A percentile compares a stretch with the other conserved stretches of the same genome.
These are phyloP conservation scores for Puya raimondii DNA, from an alignment of 176 grass and related monocot species.

Conservation along the genomic window DNA sequence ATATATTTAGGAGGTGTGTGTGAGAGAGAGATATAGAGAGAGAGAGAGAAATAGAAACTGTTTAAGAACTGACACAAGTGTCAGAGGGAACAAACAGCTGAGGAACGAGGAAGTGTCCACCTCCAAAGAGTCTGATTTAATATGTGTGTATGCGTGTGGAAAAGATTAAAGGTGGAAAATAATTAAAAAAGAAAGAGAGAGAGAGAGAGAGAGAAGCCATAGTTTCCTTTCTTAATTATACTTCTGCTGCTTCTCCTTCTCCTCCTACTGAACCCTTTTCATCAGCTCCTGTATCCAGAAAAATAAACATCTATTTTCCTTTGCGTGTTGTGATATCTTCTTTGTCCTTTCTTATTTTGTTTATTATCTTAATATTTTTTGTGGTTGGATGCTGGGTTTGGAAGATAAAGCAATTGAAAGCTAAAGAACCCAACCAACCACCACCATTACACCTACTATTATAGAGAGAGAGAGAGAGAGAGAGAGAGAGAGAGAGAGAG, in stretches of 20 bases:
- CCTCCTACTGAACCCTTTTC: background rate
- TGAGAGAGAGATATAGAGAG: background rate
- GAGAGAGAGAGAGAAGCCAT: background rate
- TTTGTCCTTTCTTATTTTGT: constrained; percentile 20
- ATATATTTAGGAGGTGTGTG: background rate
- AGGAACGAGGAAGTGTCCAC: constrained; percentile 38
- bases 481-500: background rate
- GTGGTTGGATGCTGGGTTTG: constrained; percentile 29
- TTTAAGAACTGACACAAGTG: constrained; percentile 31
- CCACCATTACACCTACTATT: constrained; percentile 23
- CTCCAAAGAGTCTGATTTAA: constrained; percentile 16
- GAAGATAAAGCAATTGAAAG: constrained; percentile 66
- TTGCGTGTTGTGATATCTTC: constrained; percentile 1
- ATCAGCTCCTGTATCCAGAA: constrained; percentile 13
- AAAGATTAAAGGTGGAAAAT: constrained; percentile 2
- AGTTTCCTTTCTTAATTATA: background rate
- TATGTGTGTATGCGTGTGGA: background rate
- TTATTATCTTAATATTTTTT: constrained; percentile 19
- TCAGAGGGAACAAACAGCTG: constrained; percentile 19
- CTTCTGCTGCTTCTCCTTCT: background rate
- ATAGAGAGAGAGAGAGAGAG: constrained; percentile 14
- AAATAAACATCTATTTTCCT: constrained; percentile 24
- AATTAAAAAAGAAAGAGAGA: background rate
- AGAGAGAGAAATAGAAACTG: constrained; percentile 12
- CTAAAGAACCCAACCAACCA: constrained; percentile 46